Evolutionary conservation across 2,329 filamentous ascomycete genomes (phyloP).

Genomic region (Leptographium flavum): DNA sequence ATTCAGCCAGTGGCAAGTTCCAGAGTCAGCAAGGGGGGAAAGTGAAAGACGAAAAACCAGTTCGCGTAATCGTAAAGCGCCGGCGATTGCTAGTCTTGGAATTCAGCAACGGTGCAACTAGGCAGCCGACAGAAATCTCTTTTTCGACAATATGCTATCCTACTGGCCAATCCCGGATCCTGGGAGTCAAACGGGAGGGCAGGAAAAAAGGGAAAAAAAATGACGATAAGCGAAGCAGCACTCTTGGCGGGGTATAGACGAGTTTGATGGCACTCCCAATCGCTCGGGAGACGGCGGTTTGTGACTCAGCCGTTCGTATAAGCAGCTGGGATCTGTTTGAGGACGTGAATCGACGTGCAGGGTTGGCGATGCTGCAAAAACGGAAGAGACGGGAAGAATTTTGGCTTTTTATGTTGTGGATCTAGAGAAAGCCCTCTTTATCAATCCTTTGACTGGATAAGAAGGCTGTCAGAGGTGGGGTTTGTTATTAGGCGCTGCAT

Average conservation of each 20-base stretch:
- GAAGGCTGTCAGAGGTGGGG: background rate
- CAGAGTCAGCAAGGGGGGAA: background rate
- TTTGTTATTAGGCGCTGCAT: background rate
- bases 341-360: background rate
- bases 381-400: conserved; percentile 1
- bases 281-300: background rate
- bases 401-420: conserved; percentile 1
- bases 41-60: background rate
- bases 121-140: no score
- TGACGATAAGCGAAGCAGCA: background rate
- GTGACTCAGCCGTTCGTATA: background rate
- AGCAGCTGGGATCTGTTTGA: background rate
- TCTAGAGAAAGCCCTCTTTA: background rate
- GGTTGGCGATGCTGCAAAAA: background rate
- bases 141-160: no score
- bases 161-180: background rate
- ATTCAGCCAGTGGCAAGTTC: no score
- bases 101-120: no score
- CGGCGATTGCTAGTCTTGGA: background rate
- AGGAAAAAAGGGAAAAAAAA: background rate
- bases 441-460: background rate
- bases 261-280: background rate
- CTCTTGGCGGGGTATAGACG: background rate
- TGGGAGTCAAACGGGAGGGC: background rate
- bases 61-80: background rate